These are phyloP conservation scores for Phytophthora vignae DNA, from an alignment of 352 stramenopile species.

Conservation along the genomic window DNA sequence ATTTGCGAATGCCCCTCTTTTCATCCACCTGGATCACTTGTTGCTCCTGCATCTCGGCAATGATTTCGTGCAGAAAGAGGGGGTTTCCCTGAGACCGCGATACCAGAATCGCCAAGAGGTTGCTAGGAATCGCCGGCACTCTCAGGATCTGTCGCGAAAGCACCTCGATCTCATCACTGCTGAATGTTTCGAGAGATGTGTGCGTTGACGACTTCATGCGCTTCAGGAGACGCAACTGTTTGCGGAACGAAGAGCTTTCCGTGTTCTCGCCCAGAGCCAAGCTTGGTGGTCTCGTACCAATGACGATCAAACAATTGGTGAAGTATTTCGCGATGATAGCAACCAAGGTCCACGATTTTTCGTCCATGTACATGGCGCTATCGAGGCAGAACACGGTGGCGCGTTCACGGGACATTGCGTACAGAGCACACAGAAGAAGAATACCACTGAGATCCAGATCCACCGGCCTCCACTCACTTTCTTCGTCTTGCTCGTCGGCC, in stretches of 20 bases:
- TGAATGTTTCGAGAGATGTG: conserved; percentile 62
- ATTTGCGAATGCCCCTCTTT: conserved; percentile 50
- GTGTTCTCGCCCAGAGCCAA: conserved; percentile 72
- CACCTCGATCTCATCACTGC: conserved; percentile 59
- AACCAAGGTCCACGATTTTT: conserved; percentile 85
- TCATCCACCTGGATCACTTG: conserved; percentile 80
- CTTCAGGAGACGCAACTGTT: conserved; percentile 80
- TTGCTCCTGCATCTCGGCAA: conserved; percentile 81
- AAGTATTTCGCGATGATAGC: conserved; percentile 89
- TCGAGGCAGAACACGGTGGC: conserved; percentile 83
- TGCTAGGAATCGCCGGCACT: conserved; percentile 60
- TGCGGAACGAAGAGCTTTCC: conserved; percentile 78
- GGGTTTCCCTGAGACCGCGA: conserved; percentile 85
- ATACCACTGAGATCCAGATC: conserved; percentile 81
- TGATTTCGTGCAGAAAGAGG: conserved; percentile 87
- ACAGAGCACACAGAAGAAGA: conserved; percentile 76
- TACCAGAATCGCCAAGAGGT: conserved; percentile 73
- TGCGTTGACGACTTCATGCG: conserved; percentile 61
- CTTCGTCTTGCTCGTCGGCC: conserved; percentile 40
- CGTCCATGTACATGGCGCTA: conserved; percentile 90
- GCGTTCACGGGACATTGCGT: conserved; percentile 77
- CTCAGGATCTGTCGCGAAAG: conserved; percentile 74
- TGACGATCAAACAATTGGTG: conserved; percentile 82
- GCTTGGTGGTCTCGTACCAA: conserved; percentile 76
- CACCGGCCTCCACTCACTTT: conserved; percentile 65